Percentiles rank a stretch among this genome's conserved stretches.
Conservation (phyloP, 2,329 filamentous ascomycete genomes). For the Furcasterigmium sp. region DNA sequence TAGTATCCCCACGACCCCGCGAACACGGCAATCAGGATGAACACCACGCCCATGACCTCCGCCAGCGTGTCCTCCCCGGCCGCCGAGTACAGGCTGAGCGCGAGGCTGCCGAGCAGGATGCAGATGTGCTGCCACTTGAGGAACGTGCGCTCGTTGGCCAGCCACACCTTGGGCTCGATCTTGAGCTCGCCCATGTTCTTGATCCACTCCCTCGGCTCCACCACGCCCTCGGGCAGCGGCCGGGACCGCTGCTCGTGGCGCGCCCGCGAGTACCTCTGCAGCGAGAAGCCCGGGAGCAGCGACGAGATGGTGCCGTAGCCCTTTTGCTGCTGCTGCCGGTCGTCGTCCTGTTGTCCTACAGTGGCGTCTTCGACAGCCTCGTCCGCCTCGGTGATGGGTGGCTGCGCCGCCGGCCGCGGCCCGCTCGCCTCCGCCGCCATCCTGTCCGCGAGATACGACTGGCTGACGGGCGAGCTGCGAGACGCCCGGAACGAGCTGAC, state of each 20-base stretch:
- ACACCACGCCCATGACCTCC: slow-evolving; percentile 73
- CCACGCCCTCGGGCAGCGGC: slow-evolving; percentile 78
- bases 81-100: slow-evolving; percentile 82
- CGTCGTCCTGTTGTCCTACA: slow-evolving; percentile 26
- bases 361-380: slow-evolving; percentile 17
- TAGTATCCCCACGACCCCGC: slow-evolving; percentile 82
- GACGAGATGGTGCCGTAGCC: slow-evolving; percentile 58
- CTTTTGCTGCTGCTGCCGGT: slow-evolving; percentile 15
- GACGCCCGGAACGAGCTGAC: slow-evolving; percentile 51
- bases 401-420: slow-evolving; percentile 18
- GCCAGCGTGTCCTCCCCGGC: slow-evolving; percentile 76
- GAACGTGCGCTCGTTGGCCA: slow-evolving; percentile 96
- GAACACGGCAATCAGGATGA: slow-evolving; percentile 77
- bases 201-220: slow-evolving; percentile 79
- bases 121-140: slow-evolving; percentile 98
- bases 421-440: slow-evolving; percentile 40
- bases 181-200: slow-evolving; percentile 90
- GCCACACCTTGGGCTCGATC: slow-evolving; percentile 97
- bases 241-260: slow-evolving; percentile 43
- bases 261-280: slow-evolving; percentile 66
- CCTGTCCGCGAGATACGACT: slow-evolving; percentile 56
- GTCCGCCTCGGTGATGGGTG: slow-evolving; percentile 4
- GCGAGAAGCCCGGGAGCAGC: slow-evolving; percentile 77
- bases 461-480: slow-evolving; percentile 62
- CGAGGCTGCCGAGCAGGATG: slow-evolving; percentile 78